Conservation (phyloP, 352 stramenopile genomes). For the Pythium sukuiense region DNA sequence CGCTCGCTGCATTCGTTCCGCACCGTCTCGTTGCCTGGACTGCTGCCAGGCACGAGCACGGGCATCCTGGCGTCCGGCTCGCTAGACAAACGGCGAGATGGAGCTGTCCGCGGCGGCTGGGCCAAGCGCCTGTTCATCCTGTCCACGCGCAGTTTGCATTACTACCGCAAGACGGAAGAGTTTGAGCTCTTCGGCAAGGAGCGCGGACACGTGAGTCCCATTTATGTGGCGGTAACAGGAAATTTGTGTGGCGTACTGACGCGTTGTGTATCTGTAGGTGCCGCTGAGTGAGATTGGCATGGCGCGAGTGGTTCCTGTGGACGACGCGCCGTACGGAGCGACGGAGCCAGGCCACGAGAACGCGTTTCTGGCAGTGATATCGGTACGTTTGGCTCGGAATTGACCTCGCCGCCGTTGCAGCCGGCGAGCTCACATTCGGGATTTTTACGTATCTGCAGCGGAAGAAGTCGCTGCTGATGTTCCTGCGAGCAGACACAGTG, state of each 20-base stretch:
- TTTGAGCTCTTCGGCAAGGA: conserved; percentile 84
- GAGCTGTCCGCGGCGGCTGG: conserved; percentile 79
- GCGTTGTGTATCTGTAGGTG: background rate
- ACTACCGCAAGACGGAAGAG: conserved; percentile 84
- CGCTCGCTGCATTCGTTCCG: conserved; percentile 65
- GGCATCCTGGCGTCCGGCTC: conserved; percentile 74
- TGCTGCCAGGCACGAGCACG: conserved; percentile 71
- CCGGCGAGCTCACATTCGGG: background rate
- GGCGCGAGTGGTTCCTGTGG: conserved; percentile 69
- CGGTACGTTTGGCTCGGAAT: conserved; percentile 27
- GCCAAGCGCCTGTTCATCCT: conserved; percentile 81
- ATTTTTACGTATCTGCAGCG: conserved; percentile 38
- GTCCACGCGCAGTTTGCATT: conserved; percentile 78
- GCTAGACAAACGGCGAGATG: conserved; percentile 83
- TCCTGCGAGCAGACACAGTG: conserved; percentile 73
- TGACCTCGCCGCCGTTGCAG: too few species aligned
- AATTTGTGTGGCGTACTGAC: background rate
- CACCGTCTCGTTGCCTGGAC: conserved; percentile 67
- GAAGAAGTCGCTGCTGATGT: conserved; percentile 75
- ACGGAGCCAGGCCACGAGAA: conserved; percentile 61
- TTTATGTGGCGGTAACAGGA: too few species aligned
- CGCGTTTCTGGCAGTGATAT: conserved; percentile 75
- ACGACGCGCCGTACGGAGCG: conserved; percentile 72
- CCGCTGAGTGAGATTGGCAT: conserved; percentile 72
- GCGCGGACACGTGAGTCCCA: conserved; percentile 56